phyloP scores from a whole-genome alignment of 176 grass and related monocot genomes.

The Rhynchospora breviuscula region DNA sequence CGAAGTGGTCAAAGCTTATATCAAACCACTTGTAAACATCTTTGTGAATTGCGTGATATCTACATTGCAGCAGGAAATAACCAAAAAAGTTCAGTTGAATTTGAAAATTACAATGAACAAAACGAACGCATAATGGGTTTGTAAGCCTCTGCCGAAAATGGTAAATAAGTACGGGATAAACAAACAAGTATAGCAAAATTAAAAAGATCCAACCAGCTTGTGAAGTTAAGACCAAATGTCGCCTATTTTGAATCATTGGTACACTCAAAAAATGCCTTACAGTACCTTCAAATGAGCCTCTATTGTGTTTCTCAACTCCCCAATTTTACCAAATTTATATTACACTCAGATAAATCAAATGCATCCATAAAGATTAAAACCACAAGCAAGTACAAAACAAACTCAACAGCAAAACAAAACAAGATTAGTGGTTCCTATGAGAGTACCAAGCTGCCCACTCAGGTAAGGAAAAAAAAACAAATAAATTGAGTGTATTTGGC shows the following conservation, averaged over 20 bases:
- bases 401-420: neutral
- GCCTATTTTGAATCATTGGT: neutral
- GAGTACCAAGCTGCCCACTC: neutral
- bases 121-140: neutral
- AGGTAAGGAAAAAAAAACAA: neutral
- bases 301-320: neutral
- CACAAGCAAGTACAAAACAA: neutral
- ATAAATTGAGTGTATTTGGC: neutral
- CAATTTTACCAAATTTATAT: neutral
- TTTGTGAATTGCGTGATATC: conserved; percentile 75
- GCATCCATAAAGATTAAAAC: neutral
- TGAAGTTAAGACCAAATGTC: neutral
- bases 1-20: conserved; percentile 97
- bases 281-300: neutral
- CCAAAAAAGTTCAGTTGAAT: neutral
- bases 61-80: conserved; percentile 22
- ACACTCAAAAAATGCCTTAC: neutral
- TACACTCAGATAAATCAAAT: neutral
- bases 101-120: neutral
- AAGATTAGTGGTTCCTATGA: neutral
- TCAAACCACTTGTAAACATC: conserved; percentile 94
- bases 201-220: neutral
- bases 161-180: neutral
- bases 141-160: neutral
- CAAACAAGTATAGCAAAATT: neutral